Conservation (phyloP, 176 grass and related monocot genomes). For the Eragrostis nindensis region DNA sequence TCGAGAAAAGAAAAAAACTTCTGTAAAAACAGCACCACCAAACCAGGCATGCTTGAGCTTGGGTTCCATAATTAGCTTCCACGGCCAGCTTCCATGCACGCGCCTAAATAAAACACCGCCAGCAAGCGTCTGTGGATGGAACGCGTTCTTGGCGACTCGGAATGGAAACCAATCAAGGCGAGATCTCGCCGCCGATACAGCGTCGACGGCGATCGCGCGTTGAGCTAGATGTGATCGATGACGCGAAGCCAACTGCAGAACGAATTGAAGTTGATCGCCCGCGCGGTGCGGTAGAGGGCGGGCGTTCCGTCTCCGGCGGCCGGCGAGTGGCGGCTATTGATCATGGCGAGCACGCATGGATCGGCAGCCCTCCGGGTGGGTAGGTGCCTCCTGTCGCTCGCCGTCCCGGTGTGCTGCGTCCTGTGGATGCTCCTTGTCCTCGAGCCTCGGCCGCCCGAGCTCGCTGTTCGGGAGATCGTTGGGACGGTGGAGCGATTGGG, state of each 20-base stretch:
- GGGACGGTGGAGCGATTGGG: neutral
- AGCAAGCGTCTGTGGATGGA: neutral
- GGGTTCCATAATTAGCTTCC: no score
- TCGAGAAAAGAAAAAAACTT: no score
- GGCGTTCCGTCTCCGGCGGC: constrained; percentile 1
- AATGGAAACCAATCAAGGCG: constrained; percentile 8
- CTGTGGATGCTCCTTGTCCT: constrained; percentile 43
- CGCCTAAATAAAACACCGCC: no score
- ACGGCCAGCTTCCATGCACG: no score
- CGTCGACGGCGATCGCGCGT: constrained; percentile 5
- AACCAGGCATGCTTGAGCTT: no score
- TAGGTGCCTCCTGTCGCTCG: constrained; percentile 33
- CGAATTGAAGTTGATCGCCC: neutral
- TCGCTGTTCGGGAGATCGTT: neutral
- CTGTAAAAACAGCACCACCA: no score
- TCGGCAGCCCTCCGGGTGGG: constrained; percentile 24
- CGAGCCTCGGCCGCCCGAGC: constrained; percentile 5
- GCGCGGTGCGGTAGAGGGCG: neutral
- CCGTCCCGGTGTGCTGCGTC: constrained; percentile 42
- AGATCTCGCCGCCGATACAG: constrained; percentile 1
- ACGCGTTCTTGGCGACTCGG: neutral
- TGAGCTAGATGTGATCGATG: neutral
- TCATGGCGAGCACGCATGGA: constrained; percentile 24
- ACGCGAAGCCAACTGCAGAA: neutral
- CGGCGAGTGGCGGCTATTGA: neutral